Base-by-base conservation (phyloP, 805 yeast species). In the Schizosaccharomyces osmophilus region DNA sequence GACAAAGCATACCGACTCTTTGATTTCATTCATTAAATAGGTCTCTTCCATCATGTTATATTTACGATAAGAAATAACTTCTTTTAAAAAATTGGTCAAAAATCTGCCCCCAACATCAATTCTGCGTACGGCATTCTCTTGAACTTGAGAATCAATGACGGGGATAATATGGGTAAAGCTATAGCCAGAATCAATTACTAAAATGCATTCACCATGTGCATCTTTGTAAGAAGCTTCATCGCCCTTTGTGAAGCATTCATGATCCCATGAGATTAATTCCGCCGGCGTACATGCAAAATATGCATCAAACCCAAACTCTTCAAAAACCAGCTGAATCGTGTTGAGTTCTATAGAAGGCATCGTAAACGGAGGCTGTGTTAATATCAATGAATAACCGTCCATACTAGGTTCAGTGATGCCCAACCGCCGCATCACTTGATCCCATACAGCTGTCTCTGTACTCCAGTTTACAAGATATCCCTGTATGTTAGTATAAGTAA, bases 391-490 rank as follows among this genome's bases (percentile, higher is more conserved):
- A 2, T 79, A 17, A 29, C 32, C 57, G 6, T 22, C 36, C 57
- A 51, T 51, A 5, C 36, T 51, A 24, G 31, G 57, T 9, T 51
- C 57, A 22, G n/a, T 22, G 4, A 51, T 29, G 8, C 57, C 57
- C n/a, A 51, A 17, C 22, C 32, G 31, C 4, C 36, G 57, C 36
- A 51, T 24, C 15, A 29, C 77, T 65, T 84, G 81, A 70, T 93
- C 97, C 98, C 97, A 93, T 1, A 93, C 78, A 26, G 84, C 83
- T 67, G 84, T 84, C 69, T 93, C 88, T 1, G 85, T 73, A 64
- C 87, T 95, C 98, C 97, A 93, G 48, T 90, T 86, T 0, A 83
- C 81, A 61, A 93, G 73, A 66, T 89, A 94, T 2, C 97, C 97
- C 42, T 63, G 36, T 9, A 13, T 2, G 22, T 19, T 26, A 15